Evolutionary conservation across 1,139 yeast species (phyloP).

Genomic region (Debaryomyces subglobosus): DNA sequence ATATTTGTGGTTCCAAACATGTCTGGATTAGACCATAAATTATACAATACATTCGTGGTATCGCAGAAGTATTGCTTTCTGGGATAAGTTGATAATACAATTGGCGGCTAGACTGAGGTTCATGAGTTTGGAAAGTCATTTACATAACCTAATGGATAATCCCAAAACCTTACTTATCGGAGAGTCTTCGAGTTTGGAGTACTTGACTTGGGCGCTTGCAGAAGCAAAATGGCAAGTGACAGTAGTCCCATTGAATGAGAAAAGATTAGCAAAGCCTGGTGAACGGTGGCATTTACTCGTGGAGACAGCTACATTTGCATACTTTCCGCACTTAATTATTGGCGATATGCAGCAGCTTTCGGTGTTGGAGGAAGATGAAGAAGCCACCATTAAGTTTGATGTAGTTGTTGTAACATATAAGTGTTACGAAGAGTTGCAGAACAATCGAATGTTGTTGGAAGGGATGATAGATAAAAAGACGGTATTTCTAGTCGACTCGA

Average conservation of each 20-base stretch:
- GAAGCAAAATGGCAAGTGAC: constrained; percentile 13
- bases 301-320: constrained; percentile 4
- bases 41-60: neutral
- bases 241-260: constrained; percentile 1
- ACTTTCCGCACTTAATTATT: constrained; percentile 4
- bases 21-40: neutral
- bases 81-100: neutral
- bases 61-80: neutral
- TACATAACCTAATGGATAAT: neutral
- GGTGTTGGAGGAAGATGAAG: constrained; percentile 5
- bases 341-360: constrained; percentile 4
- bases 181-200: constrained; percentile 18
- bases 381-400: constrained; percentile 11
- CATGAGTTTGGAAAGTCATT: constrained; percentile 6
- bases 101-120: neutral
- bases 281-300: constrained; percentile 8
- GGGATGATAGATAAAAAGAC: constrained; percentile 11
- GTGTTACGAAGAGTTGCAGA: constrained; percentile 9
- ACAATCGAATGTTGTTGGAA: constrained; percentile 9
- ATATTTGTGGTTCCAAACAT: constrained; percentile 1
- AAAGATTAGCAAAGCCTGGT: neutral
- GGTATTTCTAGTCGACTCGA: constrained; percentile 20
- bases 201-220: constrained; percentile 15
- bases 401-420: constrained; percentile 15
- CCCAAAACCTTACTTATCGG: constrained; percentile 18